Conservation (phyloP, 1,284 basidiomycete genomes). For the Exobasidium cylindrosporum region DNA sequence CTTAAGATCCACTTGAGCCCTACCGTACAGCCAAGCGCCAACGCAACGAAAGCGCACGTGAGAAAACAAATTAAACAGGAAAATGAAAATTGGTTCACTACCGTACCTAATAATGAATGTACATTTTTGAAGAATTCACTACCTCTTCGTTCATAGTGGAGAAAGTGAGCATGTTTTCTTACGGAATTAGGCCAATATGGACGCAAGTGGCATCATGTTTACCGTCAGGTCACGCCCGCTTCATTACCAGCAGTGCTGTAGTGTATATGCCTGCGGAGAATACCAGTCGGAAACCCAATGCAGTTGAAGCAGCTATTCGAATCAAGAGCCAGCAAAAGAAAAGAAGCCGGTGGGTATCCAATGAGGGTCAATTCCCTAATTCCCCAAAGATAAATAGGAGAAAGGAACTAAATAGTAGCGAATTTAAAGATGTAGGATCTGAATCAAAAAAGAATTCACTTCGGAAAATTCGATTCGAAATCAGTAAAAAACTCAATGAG, state of each 20-base stretch:
- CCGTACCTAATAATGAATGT: too few relatives aligned
- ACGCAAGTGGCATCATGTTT: too few relatives aligned
- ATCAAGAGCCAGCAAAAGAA: background rate
- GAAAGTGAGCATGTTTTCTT: too few relatives aligned
- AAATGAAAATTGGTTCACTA: too few relatives aligned
- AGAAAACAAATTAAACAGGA: background rate
- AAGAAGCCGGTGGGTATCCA: background rate
- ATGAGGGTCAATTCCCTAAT: background rate
- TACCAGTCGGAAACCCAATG: background rate
- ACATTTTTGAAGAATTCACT: too few relatives aligned
- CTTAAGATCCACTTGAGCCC: too few relatives aligned
- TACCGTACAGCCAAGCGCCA: too few relatives aligned
- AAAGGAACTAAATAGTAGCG: background rate
- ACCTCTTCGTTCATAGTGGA: too few relatives aligned
- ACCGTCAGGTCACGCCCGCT: too few relatives aligned
- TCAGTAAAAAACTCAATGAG: background rate
- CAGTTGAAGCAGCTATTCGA: slow-evolving; percentile 2
- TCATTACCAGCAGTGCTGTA: background rate
- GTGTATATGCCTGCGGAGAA: background rate
- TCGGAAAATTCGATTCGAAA: background rate
- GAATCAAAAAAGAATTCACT: background rate
- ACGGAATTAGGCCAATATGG: too few relatives aligned
- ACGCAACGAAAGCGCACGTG: background rate
- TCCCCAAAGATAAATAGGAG: background rate
- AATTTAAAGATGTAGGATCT: background rate